These are phyloP conservation scores for Lactarius deliciosus DNA, from an alignment of 768 basidiomycete species.

Conservation along the genomic window DNA sequence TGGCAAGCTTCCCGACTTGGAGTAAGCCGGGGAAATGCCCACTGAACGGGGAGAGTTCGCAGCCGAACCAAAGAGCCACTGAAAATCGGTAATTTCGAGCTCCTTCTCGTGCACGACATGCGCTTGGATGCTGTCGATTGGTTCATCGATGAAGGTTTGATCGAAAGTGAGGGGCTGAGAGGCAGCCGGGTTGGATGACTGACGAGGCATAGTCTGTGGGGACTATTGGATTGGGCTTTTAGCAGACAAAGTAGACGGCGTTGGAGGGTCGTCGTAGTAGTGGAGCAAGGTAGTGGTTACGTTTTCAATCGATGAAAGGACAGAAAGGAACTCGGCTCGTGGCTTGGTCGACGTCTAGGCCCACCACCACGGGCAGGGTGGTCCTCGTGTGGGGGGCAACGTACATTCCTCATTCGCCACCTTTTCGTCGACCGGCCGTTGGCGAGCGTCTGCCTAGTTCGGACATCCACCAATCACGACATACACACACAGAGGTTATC, in stretches of 20 bases:
- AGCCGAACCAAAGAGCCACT: conserved; percentile 23
- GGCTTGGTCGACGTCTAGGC: background rate
- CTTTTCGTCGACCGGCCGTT: background rate
- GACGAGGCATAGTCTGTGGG: conserved; percentile 2
- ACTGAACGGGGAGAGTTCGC: conserved; percentile 36
- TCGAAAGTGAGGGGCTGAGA: background rate
- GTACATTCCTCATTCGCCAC: conserved; percentile 1
- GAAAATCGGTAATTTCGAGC: conserved; percentile 28
- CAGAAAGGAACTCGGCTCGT: background rate
- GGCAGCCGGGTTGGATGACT: background rate
- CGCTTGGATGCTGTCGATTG: conserved; percentile 29
- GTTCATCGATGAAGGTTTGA: conserved; percentile 35
- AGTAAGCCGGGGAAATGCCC: conserved; percentile 54
- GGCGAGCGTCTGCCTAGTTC: background rate
- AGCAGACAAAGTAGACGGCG: background rate
- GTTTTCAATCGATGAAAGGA: conserved; percentile 9
- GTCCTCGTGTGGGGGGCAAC: background rate
- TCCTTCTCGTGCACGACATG: conserved; percentile 30
- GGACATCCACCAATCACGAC: background rate
- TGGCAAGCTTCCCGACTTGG: conserved; percentile 42
- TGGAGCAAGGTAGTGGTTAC: background rate
- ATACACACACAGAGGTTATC: background rate
- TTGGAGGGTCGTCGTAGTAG: conserved; percentile 7
- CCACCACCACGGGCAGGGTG: background rate
- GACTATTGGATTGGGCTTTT: background rate